These are phyloP conservation scores for Mallotus japonicus DNA, from an alignment of 441 rosid genomes.

Conservation along the genomic window DNA sequence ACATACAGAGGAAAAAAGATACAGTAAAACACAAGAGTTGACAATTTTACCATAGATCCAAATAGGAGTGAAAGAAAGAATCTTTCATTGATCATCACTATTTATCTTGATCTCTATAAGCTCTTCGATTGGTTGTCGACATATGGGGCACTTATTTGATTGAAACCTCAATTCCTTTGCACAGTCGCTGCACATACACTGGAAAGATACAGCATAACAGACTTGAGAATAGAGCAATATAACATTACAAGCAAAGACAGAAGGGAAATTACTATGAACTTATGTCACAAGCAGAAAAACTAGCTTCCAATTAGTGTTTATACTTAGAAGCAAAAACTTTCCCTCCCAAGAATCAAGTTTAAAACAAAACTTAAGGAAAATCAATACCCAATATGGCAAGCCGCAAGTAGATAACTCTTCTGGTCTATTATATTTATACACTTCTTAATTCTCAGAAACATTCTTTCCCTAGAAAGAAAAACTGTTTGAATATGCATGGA, in stretches of 20 bases:
- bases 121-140: slow-evolving; percentile 81
- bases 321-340: slow-evolving; percentile 1
- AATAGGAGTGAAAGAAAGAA: slow-evolving; percentile 24
- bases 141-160: slow-evolving; percentile 79
- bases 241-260: background rate
- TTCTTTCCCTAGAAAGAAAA: background rate
- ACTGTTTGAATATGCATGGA: background rate
- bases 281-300: too few relatives aligned
- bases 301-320: background rate
- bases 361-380: background rate
- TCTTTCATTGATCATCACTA: slow-evolving; percentile 34
- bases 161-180: slow-evolving; percentile 79
- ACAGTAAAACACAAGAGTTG: slow-evolving; percentile 17
- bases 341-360: background rate
- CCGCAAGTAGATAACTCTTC: background rate
- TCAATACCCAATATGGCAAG: background rate
- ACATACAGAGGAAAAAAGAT: slow-evolving; percentile 16
- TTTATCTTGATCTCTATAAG: slow-evolving; percentile 77
- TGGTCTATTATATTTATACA: background rate
- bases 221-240: background rate
- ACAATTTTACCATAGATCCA: slow-evolving; percentile 30
- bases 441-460: background rate
- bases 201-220: slow-evolving; percentile 27
- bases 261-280: background rate
- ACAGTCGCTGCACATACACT: slow-evolving; percentile 92